Percentiles rank a stretch among this genome's conserved stretches.
These are phyloP conservation scores for Pilobolus umbonatus DNA, from an alignment of 192 early-diverging fungal genomes.

Conservation along the genomic window DNA sequence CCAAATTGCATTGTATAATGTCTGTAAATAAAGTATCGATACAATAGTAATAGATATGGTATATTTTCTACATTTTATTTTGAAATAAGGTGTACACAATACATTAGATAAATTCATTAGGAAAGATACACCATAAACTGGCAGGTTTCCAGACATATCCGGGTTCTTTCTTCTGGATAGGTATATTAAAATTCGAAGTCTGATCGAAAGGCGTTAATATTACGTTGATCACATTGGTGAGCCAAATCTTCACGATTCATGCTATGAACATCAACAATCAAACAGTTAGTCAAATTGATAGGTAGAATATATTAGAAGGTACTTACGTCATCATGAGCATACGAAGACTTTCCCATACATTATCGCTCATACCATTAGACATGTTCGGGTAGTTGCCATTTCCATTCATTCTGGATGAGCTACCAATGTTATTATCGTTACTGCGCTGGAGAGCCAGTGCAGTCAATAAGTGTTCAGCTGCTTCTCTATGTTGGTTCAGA, in stretches of 20 bases:
- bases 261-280: constrained; percentile 43
- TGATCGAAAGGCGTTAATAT: constrained; percentile 72
- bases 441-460: constrained; percentile 77
- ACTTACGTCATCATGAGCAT: constrained; percentile 47
- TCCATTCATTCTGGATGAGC: neutral
- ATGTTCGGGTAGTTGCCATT: constrained; percentile 9
- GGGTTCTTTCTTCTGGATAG: neutral
- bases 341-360: constrained; percentile 81
- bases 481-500: constrained; percentile 85
- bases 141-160: constrained; percentile 6
- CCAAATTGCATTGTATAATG: no score
- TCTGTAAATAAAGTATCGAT: no score
- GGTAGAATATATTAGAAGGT: neutral
- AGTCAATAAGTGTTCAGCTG: constrained; percentile 87
- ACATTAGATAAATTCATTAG: constrained; percentile 14
- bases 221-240: constrained; percentile 66
- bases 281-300: neutral
- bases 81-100: no score
- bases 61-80: no score
- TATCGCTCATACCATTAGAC: constrained; percentile 57
- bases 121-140: constrained; percentile 9
- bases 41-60: no score
- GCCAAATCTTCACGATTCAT: constrained; percentile 81
- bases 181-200: constrained; percentile 75
- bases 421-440: neutral